These are phyloP conservation scores for Macrophomina pseudophaseolina DNA, from an alignment of 2,329 filamentous ascomycete genomes.

Conservation along the genomic window DNA sequence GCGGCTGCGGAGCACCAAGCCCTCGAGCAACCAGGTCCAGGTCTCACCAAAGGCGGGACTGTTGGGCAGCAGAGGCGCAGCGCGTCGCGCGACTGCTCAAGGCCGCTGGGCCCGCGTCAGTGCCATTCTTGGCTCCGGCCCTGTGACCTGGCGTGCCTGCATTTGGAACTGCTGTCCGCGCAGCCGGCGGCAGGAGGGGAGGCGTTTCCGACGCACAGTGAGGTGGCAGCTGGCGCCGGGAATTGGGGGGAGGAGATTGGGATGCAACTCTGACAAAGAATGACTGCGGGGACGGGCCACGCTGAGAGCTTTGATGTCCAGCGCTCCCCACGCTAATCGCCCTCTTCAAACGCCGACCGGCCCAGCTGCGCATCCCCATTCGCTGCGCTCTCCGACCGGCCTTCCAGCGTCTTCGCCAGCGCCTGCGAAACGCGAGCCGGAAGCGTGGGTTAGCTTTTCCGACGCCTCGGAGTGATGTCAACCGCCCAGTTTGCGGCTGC, in stretches of 20 bases:
- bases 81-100: background rate
- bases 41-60: background rate
- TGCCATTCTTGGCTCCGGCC: background rate
- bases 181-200: background rate
- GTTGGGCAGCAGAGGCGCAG: conserved; percentile 16
- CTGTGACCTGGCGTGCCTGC: conserved; percentile 9
- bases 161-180: conserved; percentile 15
- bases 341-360: conserved; percentile 29
- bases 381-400: conserved; percentile 15
- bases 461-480: conserved; percentile 25
- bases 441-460: conserved; percentile 23
- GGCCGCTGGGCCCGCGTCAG: conserved; percentile 11
- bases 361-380: conserved; percentile 24
- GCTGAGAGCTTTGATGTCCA: conserved; percentile 32
- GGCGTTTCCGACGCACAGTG: conserved; percentile 20
- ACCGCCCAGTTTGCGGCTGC: conserved; percentile 20
- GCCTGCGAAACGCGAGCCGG: conserved; percentile 14
- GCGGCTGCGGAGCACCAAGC: background rate
- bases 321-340: conserved; percentile 38
- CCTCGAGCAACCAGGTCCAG: background rate
- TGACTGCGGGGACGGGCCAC: conserved; percentile 26
- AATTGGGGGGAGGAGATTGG: background rate
- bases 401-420: conserved; percentile 15
- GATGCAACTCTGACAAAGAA: conserved; percentile 23
- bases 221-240: background rate